A percentile compares a stretch with the other conserved stretches of the same genome.
Evolutionary conservation across 2,329 filamentous ascomycete species (phyloP).

Genomic region (Trichoderma brevicompactum): DNA sequence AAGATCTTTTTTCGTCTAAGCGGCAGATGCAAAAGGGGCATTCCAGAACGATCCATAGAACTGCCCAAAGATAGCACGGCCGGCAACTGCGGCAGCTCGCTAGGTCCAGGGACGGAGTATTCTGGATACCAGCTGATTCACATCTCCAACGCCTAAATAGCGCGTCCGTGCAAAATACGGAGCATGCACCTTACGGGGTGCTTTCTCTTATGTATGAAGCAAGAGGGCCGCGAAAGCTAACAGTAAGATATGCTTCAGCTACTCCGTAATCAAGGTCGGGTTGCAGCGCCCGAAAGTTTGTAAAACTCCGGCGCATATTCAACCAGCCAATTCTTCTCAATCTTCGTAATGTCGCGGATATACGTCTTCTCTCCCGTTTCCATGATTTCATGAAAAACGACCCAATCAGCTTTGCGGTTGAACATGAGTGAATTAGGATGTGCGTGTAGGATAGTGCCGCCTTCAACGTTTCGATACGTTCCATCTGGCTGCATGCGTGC

Average conservation of each 20-base stretch:
- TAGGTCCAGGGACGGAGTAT: not conserved
- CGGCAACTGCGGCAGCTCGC: constrained; percentile 7
- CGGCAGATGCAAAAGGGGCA: not conserved
- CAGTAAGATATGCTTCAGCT: not conserved
- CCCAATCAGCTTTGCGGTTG: constrained; percentile 95
- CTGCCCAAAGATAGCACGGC: not conserved
- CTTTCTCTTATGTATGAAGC: not conserved
- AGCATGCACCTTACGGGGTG: not conserved
- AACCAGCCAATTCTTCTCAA: constrained; percentile 89
- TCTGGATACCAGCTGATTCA: not conserved
- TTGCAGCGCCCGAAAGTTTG: constrained; percentile 52
- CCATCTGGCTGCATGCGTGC: constrained; percentile 94
- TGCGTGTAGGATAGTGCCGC: constrained; percentile 76
- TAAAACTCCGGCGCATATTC: constrained; percentile 90
- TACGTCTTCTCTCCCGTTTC: constrained; percentile 87
- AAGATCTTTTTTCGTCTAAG: not conserved
- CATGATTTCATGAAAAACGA: constrained; percentile 91
- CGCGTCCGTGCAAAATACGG: not conserved
- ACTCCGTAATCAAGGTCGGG: constrained; percentile 32
- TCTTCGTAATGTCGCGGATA: constrained; percentile 89
- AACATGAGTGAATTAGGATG: constrained; percentile 95
- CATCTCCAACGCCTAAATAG: not conserved
- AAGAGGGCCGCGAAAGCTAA: not conserved
- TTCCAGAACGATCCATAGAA: constrained; percentile 20
- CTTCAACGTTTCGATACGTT: constrained; percentile 83